A percentile compares a stretch with the other conserved stretches of the same genome.
Evolutionary conservation across 345 rosid genomes (phyloP).

Genomic region (Cardiospermum halicacabum): DNA sequence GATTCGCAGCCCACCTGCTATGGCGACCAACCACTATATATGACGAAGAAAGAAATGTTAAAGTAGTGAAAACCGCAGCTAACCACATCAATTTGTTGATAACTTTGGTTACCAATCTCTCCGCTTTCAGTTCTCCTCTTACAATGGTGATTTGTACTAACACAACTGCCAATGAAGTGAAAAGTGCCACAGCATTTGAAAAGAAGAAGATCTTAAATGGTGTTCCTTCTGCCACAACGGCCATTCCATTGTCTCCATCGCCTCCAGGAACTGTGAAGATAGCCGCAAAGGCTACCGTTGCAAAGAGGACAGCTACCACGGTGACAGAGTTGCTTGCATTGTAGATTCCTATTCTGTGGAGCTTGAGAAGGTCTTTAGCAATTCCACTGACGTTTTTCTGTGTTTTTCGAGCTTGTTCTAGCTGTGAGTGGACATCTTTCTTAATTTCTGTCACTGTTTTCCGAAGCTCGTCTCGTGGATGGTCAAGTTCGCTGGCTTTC

Average conservation of each 20-base stretch:
- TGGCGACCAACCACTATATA: constrained; percentile 80
- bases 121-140: constrained; percentile 75
- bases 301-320: constrained; percentile 86
- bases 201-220: constrained; percentile 74
- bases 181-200: constrained; percentile 66
- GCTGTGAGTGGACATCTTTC: constrained; percentile 75
- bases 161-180: constrained; percentile 87
- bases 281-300: constrained; percentile 92
- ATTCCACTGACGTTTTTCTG: constrained; percentile 73
- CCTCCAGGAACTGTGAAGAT: constrained; percentile 87
- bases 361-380: constrained; percentile 69
- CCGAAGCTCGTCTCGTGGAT: constrained; percentile 74
- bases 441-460: constrained; percentile 74
- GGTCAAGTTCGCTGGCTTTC: constrained; percentile 73
- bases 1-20: constrained; percentile 67
- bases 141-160: constrained; percentile 88
- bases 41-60: constrained; percentile 71
- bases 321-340: constrained; percentile 87
- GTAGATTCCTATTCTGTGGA: constrained; percentile 77
- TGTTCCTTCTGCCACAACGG: constrained; percentile 38
- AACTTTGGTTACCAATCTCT: constrained; percentile 71
- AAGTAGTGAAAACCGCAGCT: constrained; percentile 82
- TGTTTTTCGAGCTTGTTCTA: constrained; percentile 84
- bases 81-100: constrained; percentile 96
- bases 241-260: constrained; percentile 48